Evolutionary conservation across 2,329 filamentous ascomycete species (phyloP).

Genomic region (Trichoderma aggressivum): DNA sequence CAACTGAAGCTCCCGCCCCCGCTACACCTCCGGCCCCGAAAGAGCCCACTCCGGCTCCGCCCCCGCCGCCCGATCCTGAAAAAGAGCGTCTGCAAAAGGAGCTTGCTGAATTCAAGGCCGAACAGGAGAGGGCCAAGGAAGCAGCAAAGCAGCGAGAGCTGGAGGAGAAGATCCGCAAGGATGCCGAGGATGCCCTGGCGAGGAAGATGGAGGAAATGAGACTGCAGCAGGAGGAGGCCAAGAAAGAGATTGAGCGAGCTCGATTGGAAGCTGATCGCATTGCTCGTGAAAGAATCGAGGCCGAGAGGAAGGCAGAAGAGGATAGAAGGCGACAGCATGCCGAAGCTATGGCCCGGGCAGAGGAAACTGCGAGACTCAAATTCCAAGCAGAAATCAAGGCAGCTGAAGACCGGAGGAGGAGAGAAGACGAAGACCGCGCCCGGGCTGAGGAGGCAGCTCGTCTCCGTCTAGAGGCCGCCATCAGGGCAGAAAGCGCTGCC

Average conservation of each 20-base stretch:
- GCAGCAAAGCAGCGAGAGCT: constrained; percentile 43
- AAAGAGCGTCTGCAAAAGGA: constrained; percentile 61
- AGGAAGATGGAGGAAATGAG: constrained; percentile 41
- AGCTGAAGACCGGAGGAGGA: constrained; percentile 42
- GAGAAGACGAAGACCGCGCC: constrained; percentile 38
- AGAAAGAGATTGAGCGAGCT: constrained; percentile 47
- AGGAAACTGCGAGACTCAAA: constrained; percentile 37
- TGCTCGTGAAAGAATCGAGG: constrained; percentile 44
- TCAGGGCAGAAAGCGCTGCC: constrained; percentile 40
- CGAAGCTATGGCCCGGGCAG: constrained; percentile 36
- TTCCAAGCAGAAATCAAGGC: constrained; percentile 41
- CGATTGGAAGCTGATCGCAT: constrained; percentile 44
- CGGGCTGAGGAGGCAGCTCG: constrained; percentile 49
- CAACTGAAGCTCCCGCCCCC: constrained; percentile 40
- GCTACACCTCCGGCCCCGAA: constrained; percentile 35
- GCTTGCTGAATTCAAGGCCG: constrained; percentile 48
- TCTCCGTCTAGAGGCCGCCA: constrained; percentile 40
- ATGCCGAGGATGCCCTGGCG: constrained; percentile 45
- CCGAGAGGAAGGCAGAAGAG: constrained; percentile 44
- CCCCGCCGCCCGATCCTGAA: constrained; percentile 47
- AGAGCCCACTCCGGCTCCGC: constrained; percentile 32
- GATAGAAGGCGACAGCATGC: constrained; percentile 39
- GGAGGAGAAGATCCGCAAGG: constrained; percentile 44
- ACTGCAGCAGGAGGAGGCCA: constrained; percentile 44
- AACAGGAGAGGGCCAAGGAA: constrained; percentile 44